These are phyloP conservation scores for Aristolochia fimbriata DNA, from an alignment of 164 flowering plant genomes.

Conservation along the genomic window DNA sequence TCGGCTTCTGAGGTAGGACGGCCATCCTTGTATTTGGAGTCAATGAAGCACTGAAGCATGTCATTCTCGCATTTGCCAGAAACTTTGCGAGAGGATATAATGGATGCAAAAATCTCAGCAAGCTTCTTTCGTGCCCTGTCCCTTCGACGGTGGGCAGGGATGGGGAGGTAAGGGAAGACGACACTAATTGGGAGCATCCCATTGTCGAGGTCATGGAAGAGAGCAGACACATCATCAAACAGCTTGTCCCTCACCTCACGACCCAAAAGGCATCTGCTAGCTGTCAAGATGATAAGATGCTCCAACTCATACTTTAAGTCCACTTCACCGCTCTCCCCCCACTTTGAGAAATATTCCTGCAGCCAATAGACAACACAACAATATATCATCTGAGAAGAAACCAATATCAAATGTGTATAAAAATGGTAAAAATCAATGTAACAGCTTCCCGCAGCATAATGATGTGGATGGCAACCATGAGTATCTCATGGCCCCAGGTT, in stretches of 20 bases:
- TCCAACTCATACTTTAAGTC: constrained; percentile 91
- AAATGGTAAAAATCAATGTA: too few species aligned
- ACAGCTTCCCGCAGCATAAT: too few species aligned
- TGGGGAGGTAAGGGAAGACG: constrained; percentile 79
- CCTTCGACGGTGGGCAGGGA: constrained; percentile 89
- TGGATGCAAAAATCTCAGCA: constrained; percentile 57
- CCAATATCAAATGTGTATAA: too few species aligned
- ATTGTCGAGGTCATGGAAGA: constrained; percentile 95
- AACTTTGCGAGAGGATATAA: constrained; percentile 64
- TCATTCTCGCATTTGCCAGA: constrained; percentile 61
- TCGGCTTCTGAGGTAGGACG: constrained; percentile 79
- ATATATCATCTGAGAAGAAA: too few species aligned
- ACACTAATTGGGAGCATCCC: constrained; percentile 98
- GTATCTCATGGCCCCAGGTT: too few species aligned
- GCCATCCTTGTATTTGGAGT: constrained; percentile 89
- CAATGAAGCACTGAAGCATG: constrained; percentile 89
- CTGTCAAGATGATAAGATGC: constrained; percentile 87
- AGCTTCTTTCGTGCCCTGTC: constrained; percentile 79
- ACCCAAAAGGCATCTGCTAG: constrained; percentile 92
- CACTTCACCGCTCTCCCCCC: constrained; percentile 88
- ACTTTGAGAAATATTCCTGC: constrained; percentile 91
- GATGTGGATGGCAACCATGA: too few species aligned
- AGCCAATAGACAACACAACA: background rate
- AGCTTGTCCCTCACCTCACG: constrained; percentile 86
- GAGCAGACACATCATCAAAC: constrained; percentile 84